Evolutionary conservation across 2,329 filamentous ascomycete genomes (phyloP), one percentile per base, ranked within the genome.

Genomic region (Chalaropsis thielavioides): DNA sequence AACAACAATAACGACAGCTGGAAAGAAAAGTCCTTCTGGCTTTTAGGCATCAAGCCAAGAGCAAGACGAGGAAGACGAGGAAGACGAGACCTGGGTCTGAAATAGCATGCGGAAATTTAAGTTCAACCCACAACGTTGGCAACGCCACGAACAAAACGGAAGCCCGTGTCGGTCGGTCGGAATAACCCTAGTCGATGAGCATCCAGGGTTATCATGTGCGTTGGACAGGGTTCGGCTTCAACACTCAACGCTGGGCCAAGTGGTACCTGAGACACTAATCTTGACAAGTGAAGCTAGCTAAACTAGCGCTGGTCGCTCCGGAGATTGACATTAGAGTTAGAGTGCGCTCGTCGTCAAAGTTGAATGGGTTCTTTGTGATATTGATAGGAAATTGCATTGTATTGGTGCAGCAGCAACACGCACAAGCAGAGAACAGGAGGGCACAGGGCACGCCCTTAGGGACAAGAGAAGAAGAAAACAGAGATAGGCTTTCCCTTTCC

Each of bases 221-320:
- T 22, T 22, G 2, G 2, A 19, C 54, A 58, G 8, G 54, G 54
- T 58, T 58, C 27, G 54, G 54, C 24, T 58, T 38, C 27, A 22
- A 11, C 8, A 17, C 4, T 38, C 27, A 22, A 11, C 8, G 17
- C 4, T 38, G 3, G 17, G 54, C 54, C 31, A 58, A 58, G 54
- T 35, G 27, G 54, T 58, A 58, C 54, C 54, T 58, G 54, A 58
- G 54, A 58, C 54, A 58, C 31, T 58, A 58, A 38, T 58, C 27
- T 58, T 58, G 54, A 58, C 54, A 58, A 58, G 27, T 58, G 54
- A 58, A 58, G 54, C 54, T 58, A 58, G 54, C 54, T 58, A 35
- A 58, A 58, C 15, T 58, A 58, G 54, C 27, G 54, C 31, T n/a
- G n/a, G 31, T n/a, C 27, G 35, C 17, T 58, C 19, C 24, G 54